phyloP scores from a whole-genome alignment of 495 filamentous ascomycete species.

The Xylaria intraflava region DNA sequence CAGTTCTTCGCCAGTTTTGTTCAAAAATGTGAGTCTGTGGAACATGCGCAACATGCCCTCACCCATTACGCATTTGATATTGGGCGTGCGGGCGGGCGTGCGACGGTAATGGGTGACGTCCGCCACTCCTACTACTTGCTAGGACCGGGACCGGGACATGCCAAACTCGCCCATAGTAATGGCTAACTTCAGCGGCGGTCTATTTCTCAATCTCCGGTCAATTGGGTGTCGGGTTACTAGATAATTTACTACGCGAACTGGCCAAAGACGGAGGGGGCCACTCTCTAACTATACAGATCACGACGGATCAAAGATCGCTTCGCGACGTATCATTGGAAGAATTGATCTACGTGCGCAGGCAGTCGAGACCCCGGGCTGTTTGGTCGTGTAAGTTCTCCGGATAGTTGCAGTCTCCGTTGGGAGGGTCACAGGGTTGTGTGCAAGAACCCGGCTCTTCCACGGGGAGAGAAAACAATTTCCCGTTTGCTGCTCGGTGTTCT shows the following conservation, averaged over 20 bases:
- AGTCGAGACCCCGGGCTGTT: no score
- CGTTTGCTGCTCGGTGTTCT: constrained; percentile 15
- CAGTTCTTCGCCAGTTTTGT: neutral
- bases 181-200: neutral
- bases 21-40: neutral
- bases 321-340: neutral
- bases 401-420: constrained; percentile 18
- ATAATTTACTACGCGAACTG: neutral
- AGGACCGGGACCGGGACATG: neutral
- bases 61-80: neutral
- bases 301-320: neutral
- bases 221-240: neutral
- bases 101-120: constrained; percentile 8
- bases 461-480: constrained; percentile 19
- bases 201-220: neutral
- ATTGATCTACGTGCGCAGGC: no score
- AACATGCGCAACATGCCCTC: neutral
- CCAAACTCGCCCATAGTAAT: neutral
- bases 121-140: neutral
- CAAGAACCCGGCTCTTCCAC: constrained; percentile 18
- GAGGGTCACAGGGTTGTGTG: constrained; percentile 29
- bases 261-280: neutral
- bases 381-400: constrained; percentile 11
- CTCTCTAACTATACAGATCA: neutral
- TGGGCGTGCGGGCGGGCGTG: neutral